A percentile compares a stretch with the other conserved stretches of the same genome.
phyloP scores from a whole-genome alignment of 768 basidiomycete genomes.

The Lactarius trivialis region DNA sequence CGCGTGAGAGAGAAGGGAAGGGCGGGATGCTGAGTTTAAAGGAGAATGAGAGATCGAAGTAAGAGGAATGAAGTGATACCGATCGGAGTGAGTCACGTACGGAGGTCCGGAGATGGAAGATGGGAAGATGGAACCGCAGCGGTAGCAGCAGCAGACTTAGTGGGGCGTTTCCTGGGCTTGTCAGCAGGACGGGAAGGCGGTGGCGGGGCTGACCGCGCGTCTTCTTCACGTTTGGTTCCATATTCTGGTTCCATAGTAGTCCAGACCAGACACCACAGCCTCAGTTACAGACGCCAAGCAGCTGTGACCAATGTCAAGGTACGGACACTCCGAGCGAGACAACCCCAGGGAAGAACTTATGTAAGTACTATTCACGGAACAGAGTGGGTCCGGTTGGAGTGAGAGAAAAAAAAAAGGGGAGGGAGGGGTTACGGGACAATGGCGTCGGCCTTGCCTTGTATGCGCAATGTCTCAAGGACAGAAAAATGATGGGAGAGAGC shows the following conservation, averaged over 20 bases:
- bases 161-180: constrained; percentile 20
- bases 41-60: constrained; percentile 7
- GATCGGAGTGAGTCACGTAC: constrained; percentile 15
- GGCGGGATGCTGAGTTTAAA: constrained; percentile 16
- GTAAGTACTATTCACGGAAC: constrained; percentile 14
- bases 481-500: neutral
- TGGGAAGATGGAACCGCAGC: constrained; percentile 1
- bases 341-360: constrained; percentile 8
- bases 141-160: constrained; percentile 13
- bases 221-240: constrained; percentile 15
- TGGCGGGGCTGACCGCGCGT: constrained; percentile 8
- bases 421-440: neutral
- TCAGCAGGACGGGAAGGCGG: constrained; percentile 17
- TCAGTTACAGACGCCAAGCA: constrained; percentile 10
- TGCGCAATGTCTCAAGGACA: neutral
- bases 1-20: constrained; percentile 29
- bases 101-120: constrained; percentile 22
- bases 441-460: neutral
- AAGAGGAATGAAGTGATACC: constrained; percentile 2
- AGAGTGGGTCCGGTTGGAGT: constrained; percentile 15
- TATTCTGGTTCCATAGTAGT: constrained; percentile 13
- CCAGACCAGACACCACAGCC: constrained; percentile 4
- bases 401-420: neutral
- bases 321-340: neutral
- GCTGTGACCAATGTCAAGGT: constrained; percentile 12